A percentile compares a stretch with the other conserved stretches of the same genome.
phyloP scores from a whole-genome alignment of 2,329 filamentous ascomycete genomes.

The Blastomyces percursus region DNA sequence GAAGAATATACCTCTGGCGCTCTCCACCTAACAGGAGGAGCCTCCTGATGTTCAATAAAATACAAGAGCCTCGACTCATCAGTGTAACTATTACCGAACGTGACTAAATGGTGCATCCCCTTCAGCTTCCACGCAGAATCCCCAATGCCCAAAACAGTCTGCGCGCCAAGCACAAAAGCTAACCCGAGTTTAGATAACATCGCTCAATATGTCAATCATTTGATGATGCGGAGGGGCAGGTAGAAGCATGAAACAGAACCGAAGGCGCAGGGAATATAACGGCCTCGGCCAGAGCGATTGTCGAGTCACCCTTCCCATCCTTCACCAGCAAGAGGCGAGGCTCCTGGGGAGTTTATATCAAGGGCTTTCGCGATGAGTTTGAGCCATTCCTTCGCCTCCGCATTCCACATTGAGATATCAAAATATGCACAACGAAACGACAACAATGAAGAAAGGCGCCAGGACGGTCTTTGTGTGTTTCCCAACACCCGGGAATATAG shows the following conservation, averaged over 20 bases:
- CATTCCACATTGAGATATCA: background rate
- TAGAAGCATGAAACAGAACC: background rate
- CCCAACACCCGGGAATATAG: background rate
- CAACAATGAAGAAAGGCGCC: background rate
- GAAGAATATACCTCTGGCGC: constrained; percentile 33
- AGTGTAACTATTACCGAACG: constrained; percentile 67
- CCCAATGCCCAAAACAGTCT: background rate
- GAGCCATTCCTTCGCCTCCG: background rate
- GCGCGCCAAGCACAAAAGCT: background rate
- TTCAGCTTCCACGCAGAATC: constrained; percentile 23
- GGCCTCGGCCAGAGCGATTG: background rate
- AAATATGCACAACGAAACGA: background rate
- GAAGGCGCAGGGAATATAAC: background rate
- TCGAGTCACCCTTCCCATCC: background rate
- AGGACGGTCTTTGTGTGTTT: background rate
- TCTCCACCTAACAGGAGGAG: constrained; percentile 52
- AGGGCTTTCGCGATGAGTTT: background rate
- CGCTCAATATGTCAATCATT: background rate
- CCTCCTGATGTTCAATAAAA: constrained; percentile 46
- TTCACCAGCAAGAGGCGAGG: background rate
- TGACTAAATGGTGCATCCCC: constrained; percentile 52
- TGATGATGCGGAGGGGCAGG: background rate
- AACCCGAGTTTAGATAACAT: background rate
- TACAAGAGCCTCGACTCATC: constrained; percentile 59
- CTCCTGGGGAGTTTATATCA: background rate